Percentiles rank a stretch among this genome's conserved stretches.
phyloP scores from a whole-genome alignment of 2,329 filamentous ascomycete species.

The Phaeoacremonium minimum region DNA sequence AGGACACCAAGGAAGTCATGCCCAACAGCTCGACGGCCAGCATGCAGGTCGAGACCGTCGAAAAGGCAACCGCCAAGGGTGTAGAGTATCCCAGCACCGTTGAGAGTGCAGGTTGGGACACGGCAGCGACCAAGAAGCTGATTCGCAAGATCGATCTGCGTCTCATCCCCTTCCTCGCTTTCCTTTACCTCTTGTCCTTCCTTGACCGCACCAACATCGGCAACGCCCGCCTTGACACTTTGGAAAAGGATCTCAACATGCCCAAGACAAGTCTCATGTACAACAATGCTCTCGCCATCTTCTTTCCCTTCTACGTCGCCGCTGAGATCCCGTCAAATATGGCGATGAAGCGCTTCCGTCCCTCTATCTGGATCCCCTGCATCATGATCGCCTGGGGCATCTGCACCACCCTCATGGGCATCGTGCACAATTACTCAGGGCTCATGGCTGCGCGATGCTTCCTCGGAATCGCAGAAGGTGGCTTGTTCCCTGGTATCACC shows the following conservation, averaged over 20 bases:
- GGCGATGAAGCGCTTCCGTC: conserved; percentile 43
- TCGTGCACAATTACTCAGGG: conserved; percentile 36
- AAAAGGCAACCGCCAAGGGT: conserved; percentile 1
- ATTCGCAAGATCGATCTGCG: conserved; percentile 27
- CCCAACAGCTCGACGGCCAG: conserved; percentile 4
- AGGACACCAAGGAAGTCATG: no score
- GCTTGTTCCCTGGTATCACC: conserved; percentile 47
- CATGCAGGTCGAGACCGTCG: conserved; percentile 1
- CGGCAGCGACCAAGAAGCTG: conserved; percentile 34
- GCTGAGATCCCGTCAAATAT: conserved; percentile 48
- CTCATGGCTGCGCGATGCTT: conserved; percentile 27
- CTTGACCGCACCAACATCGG: conserved; percentile 24
- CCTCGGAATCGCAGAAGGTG: conserved; percentile 42
- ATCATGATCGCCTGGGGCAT: conserved; percentile 29
- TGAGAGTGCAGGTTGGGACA: conserved; percentile 24
- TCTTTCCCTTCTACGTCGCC: no score
- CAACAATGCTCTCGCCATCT: conserved; percentile 35
- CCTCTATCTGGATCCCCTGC: conserved; percentile 36
- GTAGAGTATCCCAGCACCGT: conserved; percentile 2
- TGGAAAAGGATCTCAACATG: conserved; percentile 37
- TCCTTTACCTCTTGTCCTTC: conserved; percentile 20
- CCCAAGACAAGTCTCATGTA: conserved; percentile 31
- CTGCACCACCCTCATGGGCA: conserved; percentile 36
- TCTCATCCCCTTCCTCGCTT: conserved; percentile 19
- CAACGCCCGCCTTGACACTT: conserved; percentile 38